Evolutionary conservation across 2,329 filamentous ascomycete genomes (phyloP), one percentile per base, ranked within the genome.

Genomic region (Epichloe brachyelytri): DNA sequence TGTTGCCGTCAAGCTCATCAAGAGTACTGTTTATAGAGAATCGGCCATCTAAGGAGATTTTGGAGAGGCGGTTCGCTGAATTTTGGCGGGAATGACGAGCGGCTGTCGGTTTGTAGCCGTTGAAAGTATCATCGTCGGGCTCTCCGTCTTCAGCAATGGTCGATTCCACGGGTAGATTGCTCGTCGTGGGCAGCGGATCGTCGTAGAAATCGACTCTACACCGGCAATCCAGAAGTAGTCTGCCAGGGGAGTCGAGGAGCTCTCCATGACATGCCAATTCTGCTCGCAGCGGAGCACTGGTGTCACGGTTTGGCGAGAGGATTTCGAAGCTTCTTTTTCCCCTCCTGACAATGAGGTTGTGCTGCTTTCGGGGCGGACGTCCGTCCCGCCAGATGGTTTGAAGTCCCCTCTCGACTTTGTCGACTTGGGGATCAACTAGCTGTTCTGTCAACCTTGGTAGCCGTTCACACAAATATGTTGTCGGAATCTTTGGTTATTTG

Each of bases 191-290:
- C 48, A 67, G 67, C 59, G 70, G 63, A 58, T 84, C 81, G 55
- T 79, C 74, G 69, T 85, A 84, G 51, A 75, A 58, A 85, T 74
- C 54, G 79, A 78, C 66, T 85, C 82, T 67, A 86, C 74, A 61
- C 82, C 82, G 58, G 82, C 82, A 64, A 86, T 85, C 82, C 82
- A 86, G 68, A 86, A 86, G 70, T 86, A 86, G 66, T 86, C 82
- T 67, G 82, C 82, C 65, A 86, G 73, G 63, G 82, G 82, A 57
- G 75, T 75, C 56, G 80, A 81, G 53, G 79, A 74, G 68, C 67
- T 71, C 63, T 80, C 78, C 78, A 81, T 81, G 70, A 68, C 74
- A 71, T 69, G 65, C 67, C 68, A 69, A 60, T 46, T 37, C 61
- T 58, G 58, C 58, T 52, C 55, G 36, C 48, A 53, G 46, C 3